Percentiles rank a stretch among this genome's conserved stretches.
phyloP scores from a whole-genome alignment of 75 land plant species.

The Sequoiadendron giganteum region DNA sequence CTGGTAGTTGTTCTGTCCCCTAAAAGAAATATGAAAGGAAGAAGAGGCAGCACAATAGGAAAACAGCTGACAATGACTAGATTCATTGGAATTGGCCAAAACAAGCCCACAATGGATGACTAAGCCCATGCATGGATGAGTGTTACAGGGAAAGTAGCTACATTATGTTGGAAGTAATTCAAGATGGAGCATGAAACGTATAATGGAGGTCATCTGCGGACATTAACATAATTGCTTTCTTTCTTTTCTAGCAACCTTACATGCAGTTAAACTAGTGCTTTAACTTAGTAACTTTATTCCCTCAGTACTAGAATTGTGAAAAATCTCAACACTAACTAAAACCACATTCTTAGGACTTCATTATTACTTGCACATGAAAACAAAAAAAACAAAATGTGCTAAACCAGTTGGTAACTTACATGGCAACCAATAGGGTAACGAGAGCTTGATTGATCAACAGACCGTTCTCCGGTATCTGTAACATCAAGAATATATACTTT shows the following conservation, averaged over 20 bases:
- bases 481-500: conserved; percentile 68
- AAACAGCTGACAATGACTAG: too few species aligned
- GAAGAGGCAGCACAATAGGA: too few species aligned
- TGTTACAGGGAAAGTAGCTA: too few species aligned
- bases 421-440: conserved; percentile 27
- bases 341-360: background rate
- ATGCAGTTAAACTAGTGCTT: background rate
- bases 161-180: too few species aligned
- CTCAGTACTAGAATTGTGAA: background rate
- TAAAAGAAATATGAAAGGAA: too few species aligned
- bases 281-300: background rate
- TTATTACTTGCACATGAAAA: background rate
- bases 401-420: conserved; percentile 25
- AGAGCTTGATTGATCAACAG: conserved; percentile 13
- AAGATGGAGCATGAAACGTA: too few species aligned
- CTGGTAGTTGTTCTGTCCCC: too few species aligned
- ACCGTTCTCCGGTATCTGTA: conserved; percentile 52
- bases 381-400: background rate
- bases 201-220: too few species aligned
- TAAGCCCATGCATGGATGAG: too few species aligned
- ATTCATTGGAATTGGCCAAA: too few species aligned
- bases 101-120: too few species aligned
- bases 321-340: background rate
- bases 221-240: too few species aligned
- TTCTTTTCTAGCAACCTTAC: background rate